Conservation (phyloP, 306 rosid genomes). For the Sesbania bispinosa region DNA sequence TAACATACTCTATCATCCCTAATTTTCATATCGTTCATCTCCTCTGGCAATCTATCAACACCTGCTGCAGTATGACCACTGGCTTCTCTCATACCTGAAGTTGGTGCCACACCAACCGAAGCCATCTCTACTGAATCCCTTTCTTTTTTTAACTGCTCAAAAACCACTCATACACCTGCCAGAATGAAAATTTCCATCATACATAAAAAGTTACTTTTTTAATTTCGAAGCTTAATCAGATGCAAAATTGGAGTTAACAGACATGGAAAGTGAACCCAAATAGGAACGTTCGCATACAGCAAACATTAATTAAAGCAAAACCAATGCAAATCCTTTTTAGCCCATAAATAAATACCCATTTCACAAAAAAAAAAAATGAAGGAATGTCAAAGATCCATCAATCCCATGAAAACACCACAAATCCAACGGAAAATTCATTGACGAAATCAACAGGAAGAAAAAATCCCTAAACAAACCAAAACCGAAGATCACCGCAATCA, state of each 20-base stretch:
- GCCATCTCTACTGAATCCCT: conserved; percentile 51
- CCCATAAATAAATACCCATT: conserved; percentile 17
- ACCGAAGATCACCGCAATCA: conserved; percentile 22
- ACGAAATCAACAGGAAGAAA: not conserved
- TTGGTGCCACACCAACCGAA: conserved; percentile 78
- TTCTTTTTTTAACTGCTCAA: conserved; percentile 21
- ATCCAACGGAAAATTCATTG: conserved; percentile 16
- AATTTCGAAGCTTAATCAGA: not conserved
- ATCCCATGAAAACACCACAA: not conserved
- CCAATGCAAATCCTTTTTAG: not conserved
- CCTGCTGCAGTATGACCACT: conserved; percentile 59
- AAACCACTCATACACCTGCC: conserved; percentile 56
- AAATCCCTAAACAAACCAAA: not conserved
- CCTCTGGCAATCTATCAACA: conserved; percentile 88
- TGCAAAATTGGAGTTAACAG: not conserved
- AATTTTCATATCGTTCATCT: conserved; percentile 95
- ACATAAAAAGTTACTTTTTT: not conserved
- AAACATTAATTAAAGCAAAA: conserved; percentile 13
- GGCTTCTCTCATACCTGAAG: conserved; percentile 65
- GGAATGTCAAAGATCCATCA: conserved; percentile 17
- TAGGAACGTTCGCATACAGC: not conserved
- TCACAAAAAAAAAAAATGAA: not conserved
- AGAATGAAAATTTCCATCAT: conserved; percentile 18
- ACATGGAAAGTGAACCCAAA: not conserved
- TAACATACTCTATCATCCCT: conserved; percentile 80